Evolutionary conservation across 495 filamentous ascomycete genomes (phyloP).

Genomic region (Aspergillus leporis): DNA sequence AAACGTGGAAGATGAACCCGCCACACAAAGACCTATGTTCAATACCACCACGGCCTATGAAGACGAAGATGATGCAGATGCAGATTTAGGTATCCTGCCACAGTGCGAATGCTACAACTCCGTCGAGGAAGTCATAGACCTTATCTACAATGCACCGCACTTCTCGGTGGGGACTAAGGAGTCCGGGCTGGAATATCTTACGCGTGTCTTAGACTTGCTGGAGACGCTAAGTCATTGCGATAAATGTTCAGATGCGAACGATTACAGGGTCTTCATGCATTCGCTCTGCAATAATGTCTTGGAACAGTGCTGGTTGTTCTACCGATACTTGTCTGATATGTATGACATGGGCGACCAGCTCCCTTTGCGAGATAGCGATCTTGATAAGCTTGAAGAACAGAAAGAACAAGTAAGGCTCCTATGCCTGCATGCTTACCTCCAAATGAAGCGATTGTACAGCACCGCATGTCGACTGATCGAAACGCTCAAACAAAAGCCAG

Average conservation of each 20-base stretch:
- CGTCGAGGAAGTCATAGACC: background rate
- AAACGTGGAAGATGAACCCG: background rate
- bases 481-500: background rate
- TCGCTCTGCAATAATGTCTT: slow-evolving; percentile 5
- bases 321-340: background rate
- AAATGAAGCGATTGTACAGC: slow-evolving; percentile 1
- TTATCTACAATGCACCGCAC: background rate
- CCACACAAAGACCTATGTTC: background rate
- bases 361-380: background rate
- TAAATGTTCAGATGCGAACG: background rate
- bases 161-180: slow-evolving; percentile 2
- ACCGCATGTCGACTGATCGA: background rate
- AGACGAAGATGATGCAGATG: too few relatives aligned
- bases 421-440: background rate
- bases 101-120: background rate
- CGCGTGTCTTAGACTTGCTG: background rate
- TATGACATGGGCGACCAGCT: background rate
- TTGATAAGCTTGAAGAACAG: background rate
- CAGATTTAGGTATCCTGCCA: background rate
- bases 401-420: background rate
- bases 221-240: slow-evolving; percentile 12
- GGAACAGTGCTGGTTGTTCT: slow-evolving; percentile 3
- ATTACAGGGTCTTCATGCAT: background rate
- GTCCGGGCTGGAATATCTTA: background rate
- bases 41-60: background rate